Conservation (phyloP, 805 yeast genomes). For the Ogataea philodendri region DNA sequence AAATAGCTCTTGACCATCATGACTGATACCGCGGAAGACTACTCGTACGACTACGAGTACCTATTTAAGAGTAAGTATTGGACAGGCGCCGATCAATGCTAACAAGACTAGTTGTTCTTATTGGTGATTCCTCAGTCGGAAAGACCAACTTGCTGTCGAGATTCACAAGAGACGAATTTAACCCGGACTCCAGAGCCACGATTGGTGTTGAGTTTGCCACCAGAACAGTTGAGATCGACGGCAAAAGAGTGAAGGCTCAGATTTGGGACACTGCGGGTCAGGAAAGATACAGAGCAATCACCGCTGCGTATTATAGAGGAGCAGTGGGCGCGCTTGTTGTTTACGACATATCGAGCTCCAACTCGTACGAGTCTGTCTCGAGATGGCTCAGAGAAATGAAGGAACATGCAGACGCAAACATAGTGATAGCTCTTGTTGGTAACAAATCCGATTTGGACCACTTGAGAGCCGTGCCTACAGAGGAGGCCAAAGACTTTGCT, state of each 20-base stretch:
- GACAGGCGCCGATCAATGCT: slow-evolving; percentile 6
- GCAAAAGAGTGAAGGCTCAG: slow-evolving; percentile 82
- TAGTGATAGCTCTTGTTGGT: slow-evolving; percentile 91
- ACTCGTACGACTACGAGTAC: slow-evolving; percentile 81
- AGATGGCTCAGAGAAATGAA: slow-evolving; percentile 90
- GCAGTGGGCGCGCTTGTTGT: slow-evolving; percentile 97
- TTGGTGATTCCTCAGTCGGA: slow-evolving; percentile 97
- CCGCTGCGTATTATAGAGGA: slow-evolving; percentile 95
- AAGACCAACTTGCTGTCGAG: slow-evolving; percentile 91
- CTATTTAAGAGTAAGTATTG: slow-evolving; percentile 65
- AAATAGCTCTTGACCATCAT: slow-evolving; percentile 18
- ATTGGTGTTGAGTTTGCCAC: slow-evolving; percentile 99
- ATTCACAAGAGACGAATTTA: slow-evolving; percentile 94
- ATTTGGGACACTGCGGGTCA: slow-evolving; percentile 99
- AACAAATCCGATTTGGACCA: slow-evolving; percentile 90
- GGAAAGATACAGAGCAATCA: slow-evolving; percentile 96
- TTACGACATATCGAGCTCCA: slow-evolving; percentile 90
- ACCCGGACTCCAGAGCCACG: slow-evolving; percentile 89
- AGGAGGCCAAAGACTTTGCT: slow-evolving; percentile 93
- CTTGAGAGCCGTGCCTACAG: slow-evolving; percentile 94
- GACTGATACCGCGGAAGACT: slow-evolving; percentile 59
- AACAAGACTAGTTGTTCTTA: slow-evolving; percentile 64
- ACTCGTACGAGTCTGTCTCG: slow-evolving; percentile 78
- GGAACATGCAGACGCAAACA: slow-evolving; percentile 91
- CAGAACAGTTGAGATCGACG: slow-evolving; percentile 84